Evolutionary conservation across 2,329 filamentous ascomycete species (phyloP).

Genomic region (Parascedosporium putredinis): DNA sequence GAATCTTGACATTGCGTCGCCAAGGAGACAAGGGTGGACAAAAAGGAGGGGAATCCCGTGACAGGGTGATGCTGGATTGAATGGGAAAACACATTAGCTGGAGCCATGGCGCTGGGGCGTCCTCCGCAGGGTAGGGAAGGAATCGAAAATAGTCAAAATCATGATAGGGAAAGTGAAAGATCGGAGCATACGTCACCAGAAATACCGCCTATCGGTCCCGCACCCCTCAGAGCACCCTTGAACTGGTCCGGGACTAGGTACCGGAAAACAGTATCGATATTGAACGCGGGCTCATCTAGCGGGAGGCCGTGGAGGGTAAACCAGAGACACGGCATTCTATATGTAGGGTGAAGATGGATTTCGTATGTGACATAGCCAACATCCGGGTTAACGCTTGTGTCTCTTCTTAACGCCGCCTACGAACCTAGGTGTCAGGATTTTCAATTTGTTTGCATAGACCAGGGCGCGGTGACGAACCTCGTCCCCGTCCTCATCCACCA

Average conservation of each 20-base stretch:
- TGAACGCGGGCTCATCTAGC: slow-evolving; percentile 43
- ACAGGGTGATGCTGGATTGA: slow-evolving; percentile 65
- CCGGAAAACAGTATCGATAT: slow-evolving; percentile 60
- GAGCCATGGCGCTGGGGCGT: too few species aligned
- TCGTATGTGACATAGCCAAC: slow-evolving; percentile 55
- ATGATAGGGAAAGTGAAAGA: slow-evolving; percentile 7
- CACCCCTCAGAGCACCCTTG: slow-evolving; percentile 47
- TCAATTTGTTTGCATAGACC: too few species aligned
- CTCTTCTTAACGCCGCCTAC: slow-evolving; percentile 30
- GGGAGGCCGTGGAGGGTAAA: slow-evolving; percentile 55
- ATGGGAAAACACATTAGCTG: too few species aligned
- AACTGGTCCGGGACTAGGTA: slow-evolving; percentile 58
- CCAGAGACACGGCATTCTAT: slow-evolving; percentile 66
- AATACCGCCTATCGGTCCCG: slow-evolving; percentile 61
- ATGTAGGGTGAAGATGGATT: slow-evolving; percentile 64
- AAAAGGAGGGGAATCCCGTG: slow-evolving; percentile 74
- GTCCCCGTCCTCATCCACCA: slow-evolving; percentile 40
- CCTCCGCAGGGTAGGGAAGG: too few species aligned
- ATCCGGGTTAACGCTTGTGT: slow-evolving; percentile 18
- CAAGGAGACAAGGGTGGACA: slow-evolving; percentile 84
- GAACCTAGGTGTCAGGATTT: not conserved
- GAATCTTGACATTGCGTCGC: slow-evolving; percentile 64
- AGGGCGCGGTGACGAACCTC: slow-evolving; percentile 25
- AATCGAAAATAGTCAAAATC: not conserved
- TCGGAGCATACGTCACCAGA: slow-evolving; percentile 62